These are phyloP conservation scores for Murraya koenigii DNA, from an alignment of 345 rosid species.

Conservation along the genomic window DNA sequence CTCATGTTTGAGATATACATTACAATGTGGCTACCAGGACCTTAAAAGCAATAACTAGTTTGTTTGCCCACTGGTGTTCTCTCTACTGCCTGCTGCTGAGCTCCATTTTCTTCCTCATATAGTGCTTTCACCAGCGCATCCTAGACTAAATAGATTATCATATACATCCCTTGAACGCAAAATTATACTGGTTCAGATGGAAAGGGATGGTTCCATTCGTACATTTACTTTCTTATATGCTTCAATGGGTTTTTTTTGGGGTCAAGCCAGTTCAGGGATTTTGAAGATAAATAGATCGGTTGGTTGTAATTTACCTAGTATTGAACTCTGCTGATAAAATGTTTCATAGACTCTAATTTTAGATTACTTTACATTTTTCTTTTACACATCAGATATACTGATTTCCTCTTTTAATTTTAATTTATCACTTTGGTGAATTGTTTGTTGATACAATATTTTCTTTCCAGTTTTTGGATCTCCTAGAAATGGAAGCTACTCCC, in stretches of 20 bases:
- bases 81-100: not conserved
- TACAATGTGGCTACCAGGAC: not conserved
- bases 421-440: slow-evolving; percentile 4
- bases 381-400: not conserved
- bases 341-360: not conserved
- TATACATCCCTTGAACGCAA: not conserved
- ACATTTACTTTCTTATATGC: not conserved
- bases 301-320: not conserved
- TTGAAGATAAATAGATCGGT: not conserved
- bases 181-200: not conserved
- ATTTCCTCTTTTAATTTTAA: not conserved
- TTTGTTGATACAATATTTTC: slow-evolving; percentile 6
- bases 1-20: not conserved
- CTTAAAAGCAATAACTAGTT: not conserved
- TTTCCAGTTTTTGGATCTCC: slow-evolving; percentile 63
- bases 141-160: not conserved
- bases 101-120: not conserved
- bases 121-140: not conserved
- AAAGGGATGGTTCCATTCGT: not conserved
- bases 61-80: not conserved
- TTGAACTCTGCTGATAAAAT: not conserved
- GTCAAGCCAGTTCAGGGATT: not conserved
- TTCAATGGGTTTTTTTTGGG: not conserved
- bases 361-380: not conserved
- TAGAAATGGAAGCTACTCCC: slow-evolving; percentile 60